Evolutionary conservation across 352 stramenopile genomes (phyloP), one percentile per base, ranked within the genome.

Genomic region (Blastocystis sp.): DNA sequence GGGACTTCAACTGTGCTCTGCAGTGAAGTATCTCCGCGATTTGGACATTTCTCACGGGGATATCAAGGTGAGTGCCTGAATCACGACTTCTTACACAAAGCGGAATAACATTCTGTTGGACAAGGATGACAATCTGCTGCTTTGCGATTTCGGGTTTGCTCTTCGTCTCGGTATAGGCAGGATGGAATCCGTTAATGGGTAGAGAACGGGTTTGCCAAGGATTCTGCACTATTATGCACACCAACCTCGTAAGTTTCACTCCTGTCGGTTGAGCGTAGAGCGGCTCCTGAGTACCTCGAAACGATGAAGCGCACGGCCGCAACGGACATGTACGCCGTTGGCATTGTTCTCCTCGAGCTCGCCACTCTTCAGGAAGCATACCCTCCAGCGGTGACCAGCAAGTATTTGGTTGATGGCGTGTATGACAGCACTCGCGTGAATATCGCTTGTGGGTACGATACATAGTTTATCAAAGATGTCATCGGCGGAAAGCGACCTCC

Each of bases 41-140:
- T 26, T 55, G 24, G 29, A 69, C 2, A 85, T 85, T 60, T 85
- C 74, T 37, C 74, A 85, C 41, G 74, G 74, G 12, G 74, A 85
- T 50, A 13, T 85, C n/a, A 70, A 29, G 33, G 74, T 85, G 10
- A 9, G 21, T 12, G 33, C 31, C 50, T n/a, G 13, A 16, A 55
- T 35, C 21, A 26, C 19, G 6, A 55, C n/a, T 55, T 24, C 45
- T 69, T 9, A 85, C 39, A 13, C 16, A 1, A 50, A 85, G 74
- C n/a, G 45, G 3, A 85, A 85, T 21, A 85, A 85, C 35, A 45
- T 85, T 19, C 6, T 85, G 21, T 3, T 69, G 19, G 45, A 55
- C 41, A 39, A 31, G 41, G 61, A 85, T 12, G 55, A 31, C 19
- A 10, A 16, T 37, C 26, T 67, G 4, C 67, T 51, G 26, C n/a